Evolutionary conservation across 805 yeast genomes (phyloP).

Genomic region (Lipomyces orientalis): DNA sequence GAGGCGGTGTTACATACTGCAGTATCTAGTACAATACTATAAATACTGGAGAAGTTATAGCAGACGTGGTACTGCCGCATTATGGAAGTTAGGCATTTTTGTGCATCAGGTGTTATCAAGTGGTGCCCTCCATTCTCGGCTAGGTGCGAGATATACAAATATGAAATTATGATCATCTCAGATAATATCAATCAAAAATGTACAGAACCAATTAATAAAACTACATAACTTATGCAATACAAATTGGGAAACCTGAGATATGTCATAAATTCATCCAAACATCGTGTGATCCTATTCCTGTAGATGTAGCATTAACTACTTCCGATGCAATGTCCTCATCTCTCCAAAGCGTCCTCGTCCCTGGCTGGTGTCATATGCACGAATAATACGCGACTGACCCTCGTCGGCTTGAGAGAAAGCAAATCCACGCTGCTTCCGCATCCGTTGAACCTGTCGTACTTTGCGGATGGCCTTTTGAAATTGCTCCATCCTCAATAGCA

Average conservation of each 20-base stretch:
- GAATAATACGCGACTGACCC: constrained; percentile 87
- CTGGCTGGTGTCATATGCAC: constrained; percentile 94
- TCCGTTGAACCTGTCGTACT: constrained; percentile 96
- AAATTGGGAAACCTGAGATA: not conserved
- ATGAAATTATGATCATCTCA: not conserved
- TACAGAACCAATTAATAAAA: not conserved
- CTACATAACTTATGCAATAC: not conserved
- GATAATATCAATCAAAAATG: not conserved
- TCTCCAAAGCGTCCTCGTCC: constrained; percentile 77
- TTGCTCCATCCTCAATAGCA: constrained; percentile 65
- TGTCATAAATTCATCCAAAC: not conserved
- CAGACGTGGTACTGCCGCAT: not conserved
- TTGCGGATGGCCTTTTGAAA: constrained; percentile 96
- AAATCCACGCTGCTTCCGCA: constrained; percentile 97
- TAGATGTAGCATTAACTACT: not conserved
- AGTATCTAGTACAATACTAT: no score
- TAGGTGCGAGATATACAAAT: not conserved
- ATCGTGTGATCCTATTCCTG: not conserved
- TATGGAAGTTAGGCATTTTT: not conserved
- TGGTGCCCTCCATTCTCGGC: not conserved
- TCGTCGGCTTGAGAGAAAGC: constrained; percentile 97
- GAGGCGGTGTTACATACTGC: not conserved
- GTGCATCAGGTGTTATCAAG: not conserved
- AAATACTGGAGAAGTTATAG: not conserved
- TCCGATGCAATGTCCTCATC: constrained; percentile 43